phyloP scores from a whole-genome alignment of 371 early-diverging fungal genomes.

The Mucor circinelloides region DNA sequence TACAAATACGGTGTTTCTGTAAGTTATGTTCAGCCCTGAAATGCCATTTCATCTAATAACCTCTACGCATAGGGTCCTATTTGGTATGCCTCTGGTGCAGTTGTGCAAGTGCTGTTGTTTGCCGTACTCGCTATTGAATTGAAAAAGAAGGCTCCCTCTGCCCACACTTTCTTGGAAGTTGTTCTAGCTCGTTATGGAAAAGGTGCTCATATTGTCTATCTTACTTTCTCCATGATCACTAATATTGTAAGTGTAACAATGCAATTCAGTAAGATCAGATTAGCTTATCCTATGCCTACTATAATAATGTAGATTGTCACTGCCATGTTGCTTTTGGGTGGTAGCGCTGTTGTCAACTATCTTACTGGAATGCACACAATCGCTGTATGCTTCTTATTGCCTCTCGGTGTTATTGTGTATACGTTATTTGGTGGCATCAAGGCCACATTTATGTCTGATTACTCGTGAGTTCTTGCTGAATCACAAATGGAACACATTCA shows the following conservation, averaged over 20 bases:
- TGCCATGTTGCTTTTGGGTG: conserved; percentile 71
- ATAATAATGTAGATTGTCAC: conserved; percentile 55
- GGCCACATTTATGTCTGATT: conserved; percentile 75
- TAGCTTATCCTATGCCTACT: not conserved
- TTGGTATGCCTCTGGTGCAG: conserved; percentile 75
- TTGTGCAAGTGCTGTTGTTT: conserved; percentile 70
- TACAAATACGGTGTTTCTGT: conserved; percentile 70
- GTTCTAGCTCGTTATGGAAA: conserved; percentile 67
- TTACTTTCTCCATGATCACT: conserved; percentile 59
- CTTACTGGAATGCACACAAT: conserved; percentile 70
- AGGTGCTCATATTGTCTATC: conserved; percentile 59
- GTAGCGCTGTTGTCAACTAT: conserved; percentile 66
- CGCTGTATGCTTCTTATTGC: conserved; percentile 69
- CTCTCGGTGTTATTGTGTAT: conserved; percentile 69
- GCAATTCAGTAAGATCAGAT: not conserved
- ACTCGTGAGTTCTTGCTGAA: conserved; percentile 34
- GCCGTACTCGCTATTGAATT: conserved; percentile 72
- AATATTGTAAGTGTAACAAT: conserved; percentile 38
- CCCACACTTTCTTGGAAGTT: conserved; percentile 73
- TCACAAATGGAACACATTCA: not conserved
- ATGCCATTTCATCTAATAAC: not conserved
- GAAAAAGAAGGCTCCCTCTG: conserved; percentile 70
- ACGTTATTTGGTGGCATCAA: conserved; percentile 72
- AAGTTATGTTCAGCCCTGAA: conserved; percentile 1
- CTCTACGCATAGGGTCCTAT: conserved; percentile 26